Conservation (phyloP, 805 yeast species). For the Kodamaea jinghongensis region DNA sequence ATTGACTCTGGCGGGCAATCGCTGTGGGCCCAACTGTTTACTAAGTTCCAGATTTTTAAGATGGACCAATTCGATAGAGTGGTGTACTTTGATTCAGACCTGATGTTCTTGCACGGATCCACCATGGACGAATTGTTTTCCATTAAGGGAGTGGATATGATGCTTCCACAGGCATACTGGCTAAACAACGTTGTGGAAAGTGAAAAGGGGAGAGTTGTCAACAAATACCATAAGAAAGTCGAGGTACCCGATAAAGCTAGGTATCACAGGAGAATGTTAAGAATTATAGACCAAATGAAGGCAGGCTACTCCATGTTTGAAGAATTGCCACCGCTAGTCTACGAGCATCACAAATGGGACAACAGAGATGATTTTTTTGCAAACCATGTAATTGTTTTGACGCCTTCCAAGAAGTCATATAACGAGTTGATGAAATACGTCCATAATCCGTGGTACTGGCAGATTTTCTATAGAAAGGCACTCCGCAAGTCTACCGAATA, state of each 20-base stretch:
- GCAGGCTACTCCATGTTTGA: slow-evolving; percentile 10
- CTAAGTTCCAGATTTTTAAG: slow-evolving; percentile 54
- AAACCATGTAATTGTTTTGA: slow-evolving; percentile 58
- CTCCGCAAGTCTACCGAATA: slow-evolving; percentile 36
- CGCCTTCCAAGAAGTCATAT: slow-evolving; percentile 39
- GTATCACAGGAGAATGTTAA: slow-evolving; percentile 11
- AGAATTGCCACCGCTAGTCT: slow-evolving; percentile 18
- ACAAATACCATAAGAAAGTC: slow-evolving; percentile 11
- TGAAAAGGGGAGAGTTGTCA: slow-evolving; percentile 2
- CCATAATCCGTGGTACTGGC: slow-evolving; percentile 30
- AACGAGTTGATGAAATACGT: slow-evolving; percentile 20
- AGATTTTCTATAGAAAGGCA: slow-evolving; percentile 16
- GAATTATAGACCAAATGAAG: slow-evolving; percentile 12
- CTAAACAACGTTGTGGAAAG: slow-evolving; percentile 20
- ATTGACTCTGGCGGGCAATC: slow-evolving; percentile 16
- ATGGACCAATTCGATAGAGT: slow-evolving; percentile 49
- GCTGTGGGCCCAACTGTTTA: slow-evolving; percentile 51
- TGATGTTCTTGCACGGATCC: slow-evolving; percentile 30
- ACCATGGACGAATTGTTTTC: slow-evolving; percentile 34
- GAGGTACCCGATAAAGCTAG: slow-evolving; percentile 15
- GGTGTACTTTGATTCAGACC: slow-evolving; percentile 59
- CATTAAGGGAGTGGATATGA: slow-evolving; percentile 6
- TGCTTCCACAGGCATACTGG: slow-evolving; percentile 38
- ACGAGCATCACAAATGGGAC: slow-evolving; percentile 26
- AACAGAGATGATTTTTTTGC: slow-evolving; percentile 32